Conservation (phyloP, 768 basidiomycete species). For the Boletus patriciae region DNA sequence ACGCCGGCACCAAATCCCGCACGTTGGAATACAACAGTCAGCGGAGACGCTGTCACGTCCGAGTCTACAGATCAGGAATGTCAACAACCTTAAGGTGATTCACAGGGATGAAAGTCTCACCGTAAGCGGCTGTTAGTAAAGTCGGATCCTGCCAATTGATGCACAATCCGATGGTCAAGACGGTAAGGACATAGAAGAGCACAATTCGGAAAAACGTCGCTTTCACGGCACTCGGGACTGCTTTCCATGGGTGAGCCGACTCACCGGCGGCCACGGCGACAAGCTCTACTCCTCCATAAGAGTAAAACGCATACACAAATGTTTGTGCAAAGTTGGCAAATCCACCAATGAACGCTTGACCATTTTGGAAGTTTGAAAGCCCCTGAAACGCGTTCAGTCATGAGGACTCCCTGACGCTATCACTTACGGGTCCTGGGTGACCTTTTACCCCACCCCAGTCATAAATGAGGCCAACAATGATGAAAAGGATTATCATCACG, state of each 20-base stretch:
- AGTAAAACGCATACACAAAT: slow-evolving; percentile 71
- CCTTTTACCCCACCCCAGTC: slow-evolving; percentile 60
- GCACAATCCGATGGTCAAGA: slow-evolving; percentile 64
- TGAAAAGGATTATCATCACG: slow-evolving; percentile 58
- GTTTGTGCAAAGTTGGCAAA: slow-evolving; percentile 53
- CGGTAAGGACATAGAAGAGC: slow-evolving; percentile 63
- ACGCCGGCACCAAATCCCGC: slow-evolving; percentile 63
- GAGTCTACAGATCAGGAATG: slow-evolving; percentile 33
- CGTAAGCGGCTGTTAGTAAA: slow-evolving; percentile 46
- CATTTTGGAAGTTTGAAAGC: slow-evolving; percentile 48
- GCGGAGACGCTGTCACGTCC: slow-evolving; percentile 56
- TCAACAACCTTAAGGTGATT: not conserved
- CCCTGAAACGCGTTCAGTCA: slow-evolving; percentile 39
- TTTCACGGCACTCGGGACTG: slow-evolving; percentile 64
- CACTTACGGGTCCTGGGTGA: slow-evolving; percentile 56
- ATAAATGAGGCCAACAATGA: slow-evolving; percentile 60
- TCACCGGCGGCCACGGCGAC: slow-evolving; percentile 75
- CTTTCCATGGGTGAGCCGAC: slow-evolving; percentile 59
- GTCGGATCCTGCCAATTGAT: slow-evolving; percentile 60
- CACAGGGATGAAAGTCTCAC: slow-evolving; percentile 27
- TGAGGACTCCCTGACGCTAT: not conserved
- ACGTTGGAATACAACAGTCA: slow-evolving; percentile 62
- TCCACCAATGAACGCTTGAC: slow-evolving; percentile 55
- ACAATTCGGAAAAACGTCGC: slow-evolving; percentile 67
- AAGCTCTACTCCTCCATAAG: slow-evolving; percentile 67